Conservation (phyloP, 345 rosid species). For the Carallia brachiata region DNA sequence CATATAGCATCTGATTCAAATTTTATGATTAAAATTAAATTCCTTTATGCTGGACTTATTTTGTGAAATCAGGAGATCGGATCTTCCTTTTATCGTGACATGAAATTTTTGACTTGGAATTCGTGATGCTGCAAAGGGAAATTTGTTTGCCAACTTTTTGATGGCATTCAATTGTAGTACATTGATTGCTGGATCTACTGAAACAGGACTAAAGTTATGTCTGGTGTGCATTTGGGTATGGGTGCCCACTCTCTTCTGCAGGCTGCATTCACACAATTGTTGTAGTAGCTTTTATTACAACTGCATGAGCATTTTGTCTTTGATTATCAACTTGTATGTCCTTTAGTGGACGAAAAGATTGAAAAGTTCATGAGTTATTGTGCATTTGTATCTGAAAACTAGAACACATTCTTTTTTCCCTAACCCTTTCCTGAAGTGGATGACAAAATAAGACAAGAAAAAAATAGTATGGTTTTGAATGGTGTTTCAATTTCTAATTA, state of each 20-base stretch:
- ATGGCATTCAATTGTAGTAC: constrained; percentile 16
- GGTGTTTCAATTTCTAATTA: not conserved
- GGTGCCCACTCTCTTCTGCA: constrained; percentile 6
- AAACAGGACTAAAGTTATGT: constrained; percentile 6
- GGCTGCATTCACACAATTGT: not conserved
- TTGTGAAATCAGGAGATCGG: not conserved
- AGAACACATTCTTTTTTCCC: too few species aligned
- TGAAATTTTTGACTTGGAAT: constrained; percentile 4
- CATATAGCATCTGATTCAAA: not conserved
- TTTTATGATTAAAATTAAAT: not conserved
- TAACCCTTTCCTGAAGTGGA: not conserved
- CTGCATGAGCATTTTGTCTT: constrained; percentile 16
- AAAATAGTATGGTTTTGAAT: not conserved
- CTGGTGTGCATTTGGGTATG: constrained; percentile 23
- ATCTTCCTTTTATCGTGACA: not conserved
- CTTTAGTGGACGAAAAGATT: constrained; percentile 11
- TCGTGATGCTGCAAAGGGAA: constrained; percentile 8
- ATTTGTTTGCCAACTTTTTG: constrained; percentile 11
- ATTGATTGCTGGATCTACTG: too few species aligned
- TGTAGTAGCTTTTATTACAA: not conserved
- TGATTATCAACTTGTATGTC: constrained; percentile 16
- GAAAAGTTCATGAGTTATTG: not conserved
- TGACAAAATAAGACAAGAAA: not conserved
- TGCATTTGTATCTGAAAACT: constrained; percentile 1
- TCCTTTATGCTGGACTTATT: not conserved